Evolutionary conservation across 2,329 filamentous ascomycete species (phyloP), one percentile per base, ranked within the genome.

Genomic region (Geosmithia putterillii): DNA sequence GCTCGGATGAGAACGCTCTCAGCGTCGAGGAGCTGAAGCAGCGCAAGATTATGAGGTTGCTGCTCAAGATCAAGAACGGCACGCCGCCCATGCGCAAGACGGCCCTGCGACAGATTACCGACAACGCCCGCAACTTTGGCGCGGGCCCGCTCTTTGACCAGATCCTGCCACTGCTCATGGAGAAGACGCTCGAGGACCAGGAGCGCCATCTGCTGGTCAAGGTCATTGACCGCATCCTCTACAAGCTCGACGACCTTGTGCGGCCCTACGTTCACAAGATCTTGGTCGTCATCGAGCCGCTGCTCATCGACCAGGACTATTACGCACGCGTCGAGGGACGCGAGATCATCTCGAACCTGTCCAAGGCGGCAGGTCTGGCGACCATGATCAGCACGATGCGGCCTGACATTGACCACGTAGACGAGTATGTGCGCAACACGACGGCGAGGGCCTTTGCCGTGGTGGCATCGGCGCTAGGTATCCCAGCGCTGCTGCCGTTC

Each of bases 381-480:
- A 92, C 94, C 53, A 98, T 98, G 92, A 98, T 98, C 61, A 95
- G 88, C 65, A 95, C 89, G 8, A 98, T 98, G 92, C 77, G 92
- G 56, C 94, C 92, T 0, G 92, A 98, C 74, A 95, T 98, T 51
- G 92, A 98, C 54, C 92, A 98, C 55, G 86, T 94, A 21, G 92
- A 98, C 55, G 92, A 98, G 61, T 98, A 98, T 59, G 94, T 98
- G 12, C 80, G 92, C 58, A 98, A 98, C 64, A 98, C 92, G 2
- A 98, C 92, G 2, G 92, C 92, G 44, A 76, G 92, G 69, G 92
- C 92, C 2, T 98, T 98, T 58, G 92, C 92, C 21, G 92, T 98
- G 7, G 92, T 98, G 34, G 92, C 92, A 2, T 95, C 90, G 18
- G 92, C 92, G 17, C 78, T 98, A 7, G 92, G 92, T 41, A 98